Base-by-base conservation (phyloP, 1,139 yeast species). In the Candida sanyaensis region DNA sequence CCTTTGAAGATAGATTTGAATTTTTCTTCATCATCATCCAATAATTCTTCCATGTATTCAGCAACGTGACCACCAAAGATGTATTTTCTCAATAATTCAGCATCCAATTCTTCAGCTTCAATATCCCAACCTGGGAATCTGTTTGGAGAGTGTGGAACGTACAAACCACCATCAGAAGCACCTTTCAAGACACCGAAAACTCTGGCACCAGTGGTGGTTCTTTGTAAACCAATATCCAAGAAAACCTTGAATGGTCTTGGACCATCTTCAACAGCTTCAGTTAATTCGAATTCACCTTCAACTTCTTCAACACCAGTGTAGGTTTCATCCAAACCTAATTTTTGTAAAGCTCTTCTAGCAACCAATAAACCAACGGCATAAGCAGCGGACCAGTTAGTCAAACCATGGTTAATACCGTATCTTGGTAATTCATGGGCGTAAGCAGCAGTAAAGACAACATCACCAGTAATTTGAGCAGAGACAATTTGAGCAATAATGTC, bases 51-150 rank as follows among this genome's bases (percentile, higher is more conserved):
- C 97, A 95, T 95, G 95, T 93, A 95, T 84, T 95, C 99, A 73
- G 99, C 88, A 73, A 93, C 92, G 87, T 93, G 99, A 76, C 98
- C 98, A 82, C 96, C 99, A 74, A 92, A 88, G 84, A 93, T 93
- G 96, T 95, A 92, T 80, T 89, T 90, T 88, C 98, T 91, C 79
- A 95, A 88, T 66, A 86, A 79, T 75, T 95, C 99, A 68, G 97
- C 91, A 73, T 93, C 99, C 71, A 95, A 86, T 81, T 93, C 99
- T 82, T 92, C 97, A 67, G 88, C 73, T 83, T 93, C 99, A 69
- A 92, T 88, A 80, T 93, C 99, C 96, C 93, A 93, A 82, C 99
- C 99, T 79, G 99, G 99, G 97, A 92, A 93, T 88, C 99, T 92
- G 86, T 92, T 92, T 73, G 96, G 88, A 66, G 96, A 90, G 92